A percentile compares a stretch with the other conserved stretches of the same genome.
Evolutionary conservation across 176 grass and related monocot species (phyloP).

Genomic region (Triticum dicoccoides): DNA sequence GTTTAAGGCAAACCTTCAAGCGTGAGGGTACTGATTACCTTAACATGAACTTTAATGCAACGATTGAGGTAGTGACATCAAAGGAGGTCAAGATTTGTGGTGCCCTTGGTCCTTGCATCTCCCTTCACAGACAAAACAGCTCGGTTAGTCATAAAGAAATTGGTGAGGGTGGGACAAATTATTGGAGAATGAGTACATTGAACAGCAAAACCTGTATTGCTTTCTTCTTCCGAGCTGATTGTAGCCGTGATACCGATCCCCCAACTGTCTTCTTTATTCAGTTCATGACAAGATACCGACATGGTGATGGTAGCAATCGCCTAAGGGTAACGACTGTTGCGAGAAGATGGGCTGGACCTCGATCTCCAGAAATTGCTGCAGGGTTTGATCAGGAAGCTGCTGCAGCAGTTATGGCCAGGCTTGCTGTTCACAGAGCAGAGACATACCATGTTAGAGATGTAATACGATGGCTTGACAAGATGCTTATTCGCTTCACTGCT

Average conservation of each 20-base stretch:
- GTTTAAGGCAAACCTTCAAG: slow-evolving; percentile 77
- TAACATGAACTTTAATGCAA: slow-evolving; percentile 90
- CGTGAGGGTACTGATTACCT: slow-evolving; percentile 55
- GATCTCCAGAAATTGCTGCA: slow-evolving; percentile 71
- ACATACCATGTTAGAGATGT: slow-evolving; percentile 86
- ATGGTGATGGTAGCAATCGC: slow-evolving; percentile 70
- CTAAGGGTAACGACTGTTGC: slow-evolving; percentile 92
- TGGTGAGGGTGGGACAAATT: slow-evolving; percentile 82
- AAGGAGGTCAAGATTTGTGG: slow-evolving; percentile 95
- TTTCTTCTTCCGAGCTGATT: slow-evolving; percentile 81
- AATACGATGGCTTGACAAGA: slow-evolving; percentile 97
- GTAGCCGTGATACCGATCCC: slow-evolving; percentile 54
- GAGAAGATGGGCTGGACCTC: slow-evolving; percentile 80
- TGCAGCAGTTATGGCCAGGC: slow-evolving; percentile 83
- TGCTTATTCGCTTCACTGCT: slow-evolving; percentile 96
- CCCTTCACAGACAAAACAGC: slow-evolving; percentile 61
- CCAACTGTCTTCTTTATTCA: slow-evolving; percentile 96
- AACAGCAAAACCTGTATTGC: slow-evolving; percentile 85
- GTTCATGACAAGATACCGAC: slow-evolving; percentile 89
- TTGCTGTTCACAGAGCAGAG: slow-evolving; percentile 85
- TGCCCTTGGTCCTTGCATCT: slow-evolving; percentile 91
- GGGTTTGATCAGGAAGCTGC: slow-evolving; percentile 99
- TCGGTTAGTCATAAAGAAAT: slow-evolving; percentile 83
- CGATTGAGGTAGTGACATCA: slow-evolving; percentile 81
- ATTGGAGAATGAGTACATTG: slow-evolving; percentile 82